Conservation (phyloP, 352 stramenopile species). For the Pythium biforme region DNA sequence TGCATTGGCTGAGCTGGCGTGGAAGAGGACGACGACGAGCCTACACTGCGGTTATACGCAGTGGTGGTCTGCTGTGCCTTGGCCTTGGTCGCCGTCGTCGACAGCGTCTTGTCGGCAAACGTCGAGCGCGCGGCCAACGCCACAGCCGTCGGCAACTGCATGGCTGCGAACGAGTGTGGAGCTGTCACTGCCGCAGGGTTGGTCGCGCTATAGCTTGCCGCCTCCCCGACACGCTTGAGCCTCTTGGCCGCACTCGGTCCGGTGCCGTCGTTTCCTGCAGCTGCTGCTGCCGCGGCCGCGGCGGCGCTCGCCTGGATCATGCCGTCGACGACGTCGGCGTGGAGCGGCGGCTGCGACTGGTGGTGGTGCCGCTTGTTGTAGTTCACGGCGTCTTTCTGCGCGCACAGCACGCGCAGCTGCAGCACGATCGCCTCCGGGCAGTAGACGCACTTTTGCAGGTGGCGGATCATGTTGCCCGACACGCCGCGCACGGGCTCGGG, state of each 20-base stretch:
- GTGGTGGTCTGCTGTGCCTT: background rate
- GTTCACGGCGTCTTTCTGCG: conserved; percentile 66
- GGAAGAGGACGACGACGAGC: background rate
- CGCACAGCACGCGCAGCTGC: conserved; percentile 62
- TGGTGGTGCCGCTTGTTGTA: conserved; percentile 71
- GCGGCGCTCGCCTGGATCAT: conserved; percentile 20
- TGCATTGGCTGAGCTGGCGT: background rate
- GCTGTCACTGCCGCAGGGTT: background rate
- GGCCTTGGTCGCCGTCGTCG: background rate
- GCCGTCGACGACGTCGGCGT: conserved; percentile 29
- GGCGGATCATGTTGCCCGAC: conserved; percentile 82
- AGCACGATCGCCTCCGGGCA: conserved; percentile 66
- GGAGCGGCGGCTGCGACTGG: conserved; percentile 15
- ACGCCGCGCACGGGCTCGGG: conserved; percentile 56
- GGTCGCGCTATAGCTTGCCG: background rate
- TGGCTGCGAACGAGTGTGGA: conserved; percentile 42
- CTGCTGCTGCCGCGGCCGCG: background rate
- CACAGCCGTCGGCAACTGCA: conserved; percentile 32
- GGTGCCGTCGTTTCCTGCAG: background rate
- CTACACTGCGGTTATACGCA: background rate
- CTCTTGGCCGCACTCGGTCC: conserved; percentile 21
- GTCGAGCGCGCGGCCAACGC: background rate
- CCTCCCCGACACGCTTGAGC: conserved; percentile 10
- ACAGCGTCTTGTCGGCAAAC: background rate
- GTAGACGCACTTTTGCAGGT: conserved; percentile 78